Evolutionary conservation across 2,329 filamentous ascomycete species (phyloP).

Genomic region (Fusarium phyllophilum): DNA sequence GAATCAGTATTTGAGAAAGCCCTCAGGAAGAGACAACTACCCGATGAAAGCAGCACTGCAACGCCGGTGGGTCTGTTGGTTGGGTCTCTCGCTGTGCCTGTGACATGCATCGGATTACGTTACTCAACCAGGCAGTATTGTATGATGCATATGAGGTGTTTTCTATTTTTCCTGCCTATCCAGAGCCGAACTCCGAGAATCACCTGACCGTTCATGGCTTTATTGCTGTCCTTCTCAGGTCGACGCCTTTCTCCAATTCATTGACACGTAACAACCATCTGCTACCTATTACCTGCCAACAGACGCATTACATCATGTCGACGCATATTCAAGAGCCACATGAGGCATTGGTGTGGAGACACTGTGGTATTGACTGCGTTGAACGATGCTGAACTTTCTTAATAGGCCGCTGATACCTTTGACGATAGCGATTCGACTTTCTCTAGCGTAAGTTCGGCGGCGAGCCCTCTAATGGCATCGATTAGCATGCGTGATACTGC

Average conservation of each 20-base stretch:
- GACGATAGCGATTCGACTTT: constrained; percentile 5
- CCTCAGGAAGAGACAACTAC: too few relatives aligned
- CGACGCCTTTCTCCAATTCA: rapidly evolving
- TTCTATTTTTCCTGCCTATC: not conserved
- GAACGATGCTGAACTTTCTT: rapidly evolving
- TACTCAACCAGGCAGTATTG: not conserved
- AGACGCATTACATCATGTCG: not conserved
- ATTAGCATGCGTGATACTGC: rapidly evolving
- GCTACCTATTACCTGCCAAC: rapidly evolving
- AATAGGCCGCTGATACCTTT: not conserved
- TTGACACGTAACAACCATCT: not conserved
- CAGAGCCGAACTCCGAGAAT: not conserved
- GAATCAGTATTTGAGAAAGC: rapidly evolving
- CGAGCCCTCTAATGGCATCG: rapidly evolving
- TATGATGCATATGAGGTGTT: not conserved
- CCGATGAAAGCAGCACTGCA: not conserved
- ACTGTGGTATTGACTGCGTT: rapidly evolving
- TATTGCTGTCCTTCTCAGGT: not conserved
- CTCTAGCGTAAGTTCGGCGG: not conserved
- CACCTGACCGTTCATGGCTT: not conserved
- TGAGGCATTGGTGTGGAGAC: not conserved
- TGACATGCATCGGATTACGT: not conserved
- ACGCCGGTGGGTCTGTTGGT: not conserved
- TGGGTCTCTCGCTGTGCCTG: not conserved
- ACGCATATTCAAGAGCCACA: not conserved